Percentiles rank a stretch among this genome's conserved stretches.
Conservation (phyloP, 495 filamentous ascomycete genomes). For the Evernia prunastri region DNA sequence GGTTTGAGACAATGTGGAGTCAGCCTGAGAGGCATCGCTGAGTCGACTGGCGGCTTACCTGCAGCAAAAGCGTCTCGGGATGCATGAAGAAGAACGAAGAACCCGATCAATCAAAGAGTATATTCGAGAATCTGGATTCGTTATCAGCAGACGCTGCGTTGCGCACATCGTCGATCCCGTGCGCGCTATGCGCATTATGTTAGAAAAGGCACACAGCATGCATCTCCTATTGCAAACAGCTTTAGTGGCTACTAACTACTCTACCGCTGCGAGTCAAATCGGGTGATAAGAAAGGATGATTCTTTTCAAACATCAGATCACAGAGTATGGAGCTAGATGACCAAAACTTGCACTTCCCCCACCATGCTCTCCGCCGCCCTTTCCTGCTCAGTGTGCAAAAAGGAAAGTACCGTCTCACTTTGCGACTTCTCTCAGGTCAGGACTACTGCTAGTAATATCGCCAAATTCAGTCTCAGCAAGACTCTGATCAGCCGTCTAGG, state of each 20-base stretch:
- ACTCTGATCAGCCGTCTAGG: slow-evolving; percentile 11
- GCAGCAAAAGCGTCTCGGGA: background rate
- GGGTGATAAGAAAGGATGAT: background rate
- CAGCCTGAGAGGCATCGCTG: background rate
- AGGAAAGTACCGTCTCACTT: background rate
- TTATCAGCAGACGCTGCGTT: background rate
- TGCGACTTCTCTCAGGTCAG: background rate
- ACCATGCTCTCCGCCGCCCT: background rate
- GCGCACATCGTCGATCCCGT: background rate
- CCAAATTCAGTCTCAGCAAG: background rate
- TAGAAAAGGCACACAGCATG: too few species aligned
- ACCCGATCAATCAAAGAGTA: too few species aligned
- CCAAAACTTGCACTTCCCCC: background rate
- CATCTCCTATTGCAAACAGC: too few species aligned
- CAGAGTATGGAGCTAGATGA: background rate
- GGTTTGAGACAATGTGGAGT: background rate
- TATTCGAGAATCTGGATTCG: too few species aligned
- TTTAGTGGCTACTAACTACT: background rate
- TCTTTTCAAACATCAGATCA: background rate
- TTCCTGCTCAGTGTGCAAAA: background rate
- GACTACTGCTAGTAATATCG: background rate
- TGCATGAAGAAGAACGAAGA: background rate
- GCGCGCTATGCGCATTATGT: background rate
- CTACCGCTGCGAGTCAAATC: background rate
- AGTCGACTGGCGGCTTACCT: background rate